These are phyloP conservation scores for Blastobotrys arbuscula DNA, from an alignment of 1,139 yeast genomes.

Conservation along the genomic window DNA sequence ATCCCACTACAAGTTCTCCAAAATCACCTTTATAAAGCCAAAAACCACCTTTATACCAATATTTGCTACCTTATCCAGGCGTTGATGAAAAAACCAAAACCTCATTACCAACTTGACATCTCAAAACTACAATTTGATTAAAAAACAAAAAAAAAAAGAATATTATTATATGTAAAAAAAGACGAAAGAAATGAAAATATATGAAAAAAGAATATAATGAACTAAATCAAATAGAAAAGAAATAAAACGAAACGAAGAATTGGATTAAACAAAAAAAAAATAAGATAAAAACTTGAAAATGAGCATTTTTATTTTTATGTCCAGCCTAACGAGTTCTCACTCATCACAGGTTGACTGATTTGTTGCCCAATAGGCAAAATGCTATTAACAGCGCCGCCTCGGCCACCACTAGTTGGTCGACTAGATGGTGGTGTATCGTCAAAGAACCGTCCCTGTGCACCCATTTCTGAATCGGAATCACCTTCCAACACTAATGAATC, in stretches of 20 bases:
- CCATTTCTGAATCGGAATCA: conserved; percentile 8
- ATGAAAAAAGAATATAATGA: neutral
- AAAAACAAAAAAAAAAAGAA: neutral
- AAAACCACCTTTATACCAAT: too few relatives aligned
- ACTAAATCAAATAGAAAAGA: neutral
- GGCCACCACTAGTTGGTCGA: conserved; percentile 15
- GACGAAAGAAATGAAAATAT: neutral
- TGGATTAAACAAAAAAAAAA: neutral
- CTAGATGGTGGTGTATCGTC: conserved; percentile 15
- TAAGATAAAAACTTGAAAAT: neutral
- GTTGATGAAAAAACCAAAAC: too few relatives aligned
- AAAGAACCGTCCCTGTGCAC: conserved; percentile 13
- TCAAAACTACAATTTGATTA: too few relatives aligned
- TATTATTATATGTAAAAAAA: neutral
- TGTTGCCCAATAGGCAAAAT: conserved; percentile 27
- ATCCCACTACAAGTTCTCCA: too few relatives aligned
- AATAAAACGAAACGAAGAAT: neutral
- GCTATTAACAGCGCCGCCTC: conserved; percentile 19
- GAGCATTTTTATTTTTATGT: conserved; percentile 18
- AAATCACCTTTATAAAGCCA: too few relatives aligned
- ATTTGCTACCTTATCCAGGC: too few relatives aligned
- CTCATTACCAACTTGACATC: too few relatives aligned
- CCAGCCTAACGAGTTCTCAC: conserved; percentile 40
- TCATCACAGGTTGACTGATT: conserved; percentile 38
- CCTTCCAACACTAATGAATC: conserved; percentile 11